These are phyloP conservation scores for Mangifera indica DNA, from an alignment of 345 rosid species.

Conservation along the genomic window DNA sequence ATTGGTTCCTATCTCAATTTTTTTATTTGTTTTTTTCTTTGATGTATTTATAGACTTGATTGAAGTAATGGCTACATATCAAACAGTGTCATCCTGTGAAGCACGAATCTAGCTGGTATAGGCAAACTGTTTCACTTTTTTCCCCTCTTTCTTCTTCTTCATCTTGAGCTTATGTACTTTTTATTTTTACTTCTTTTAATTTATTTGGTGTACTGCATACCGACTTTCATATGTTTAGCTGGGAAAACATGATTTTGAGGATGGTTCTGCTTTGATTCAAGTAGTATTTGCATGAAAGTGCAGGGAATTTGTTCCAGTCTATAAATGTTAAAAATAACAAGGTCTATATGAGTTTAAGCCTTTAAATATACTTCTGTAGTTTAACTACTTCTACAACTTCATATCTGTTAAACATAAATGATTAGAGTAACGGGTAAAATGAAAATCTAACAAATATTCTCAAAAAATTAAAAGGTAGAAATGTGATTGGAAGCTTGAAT, in stretches of 20 bases:
- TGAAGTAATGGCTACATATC: not conserved
- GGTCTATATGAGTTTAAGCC: no score
- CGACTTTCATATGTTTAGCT: not conserved
- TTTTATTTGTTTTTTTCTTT: not conserved
- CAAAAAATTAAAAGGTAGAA: no score
- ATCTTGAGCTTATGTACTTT: not conserved
- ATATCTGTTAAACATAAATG: not conserved
- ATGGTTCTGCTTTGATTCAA: not conserved
- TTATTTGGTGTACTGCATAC: not conserved
- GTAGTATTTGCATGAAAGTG: not conserved
- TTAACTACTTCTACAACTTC: not conserved
- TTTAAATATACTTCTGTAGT: no score
- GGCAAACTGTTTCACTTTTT: not conserved
- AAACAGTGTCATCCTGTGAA: not conserved
- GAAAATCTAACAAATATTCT: no score
- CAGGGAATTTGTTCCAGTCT: not conserved
- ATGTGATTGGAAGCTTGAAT: not conserved
- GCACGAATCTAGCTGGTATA: no score
- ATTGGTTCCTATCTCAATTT: not conserved
- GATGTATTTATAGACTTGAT: not conserved
- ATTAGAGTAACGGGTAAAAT: no score
- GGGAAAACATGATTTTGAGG: not conserved
- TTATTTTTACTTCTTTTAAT: not conserved
- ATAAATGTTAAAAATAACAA: no score
- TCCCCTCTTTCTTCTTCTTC: not conserved